Conservation (phyloP, 306 rosid species). For the Mimosa pudica region DNA sequence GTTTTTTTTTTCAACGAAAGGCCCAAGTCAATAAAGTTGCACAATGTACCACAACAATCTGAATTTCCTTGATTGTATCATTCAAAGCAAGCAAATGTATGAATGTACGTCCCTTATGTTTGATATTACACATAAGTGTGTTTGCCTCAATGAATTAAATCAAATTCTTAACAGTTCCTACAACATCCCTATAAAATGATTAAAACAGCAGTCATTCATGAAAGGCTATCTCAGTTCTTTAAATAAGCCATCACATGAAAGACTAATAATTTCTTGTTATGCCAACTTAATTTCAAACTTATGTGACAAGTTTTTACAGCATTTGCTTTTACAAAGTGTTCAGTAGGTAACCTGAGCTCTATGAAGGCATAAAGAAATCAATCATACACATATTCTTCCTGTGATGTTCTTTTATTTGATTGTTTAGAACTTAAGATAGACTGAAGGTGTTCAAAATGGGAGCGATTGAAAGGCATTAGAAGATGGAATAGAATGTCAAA, state of each 20-base stretch:
- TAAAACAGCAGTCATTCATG: not conserved
- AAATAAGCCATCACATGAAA: not conserved
- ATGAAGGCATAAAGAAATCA: not conserved
- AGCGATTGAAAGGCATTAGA: not conserved
- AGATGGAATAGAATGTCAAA: not conserved
- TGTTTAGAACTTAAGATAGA: not conserved
- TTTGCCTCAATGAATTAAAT: conserved; percentile 11
- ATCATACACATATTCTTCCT: not conserved
- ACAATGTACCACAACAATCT: not conserved
- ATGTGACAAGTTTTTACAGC: not conserved
- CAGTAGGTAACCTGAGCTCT: not conserved
- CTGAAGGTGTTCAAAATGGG: not conserved
- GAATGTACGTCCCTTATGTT: not conserved
- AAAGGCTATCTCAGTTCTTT: conserved; percentile 5
- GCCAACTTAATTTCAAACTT: not conserved
- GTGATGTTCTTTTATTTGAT: not conserved
- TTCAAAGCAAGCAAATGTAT: not conserved
- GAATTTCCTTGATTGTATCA: not conserved
- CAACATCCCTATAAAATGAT: not conserved
- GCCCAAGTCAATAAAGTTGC: not conserved
- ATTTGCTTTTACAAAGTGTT: not conserved
- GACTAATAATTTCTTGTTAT: not conserved
- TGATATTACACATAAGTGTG: not conserved
- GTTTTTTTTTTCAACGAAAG: too few relatives aligned
- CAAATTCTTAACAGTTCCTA: conserved; percentile 7